These are phyloP conservation scores for Schizophyllum commune DNA, from an alignment of 1,284 basidiomycete genomes.

Conservation along the genomic window DNA sequence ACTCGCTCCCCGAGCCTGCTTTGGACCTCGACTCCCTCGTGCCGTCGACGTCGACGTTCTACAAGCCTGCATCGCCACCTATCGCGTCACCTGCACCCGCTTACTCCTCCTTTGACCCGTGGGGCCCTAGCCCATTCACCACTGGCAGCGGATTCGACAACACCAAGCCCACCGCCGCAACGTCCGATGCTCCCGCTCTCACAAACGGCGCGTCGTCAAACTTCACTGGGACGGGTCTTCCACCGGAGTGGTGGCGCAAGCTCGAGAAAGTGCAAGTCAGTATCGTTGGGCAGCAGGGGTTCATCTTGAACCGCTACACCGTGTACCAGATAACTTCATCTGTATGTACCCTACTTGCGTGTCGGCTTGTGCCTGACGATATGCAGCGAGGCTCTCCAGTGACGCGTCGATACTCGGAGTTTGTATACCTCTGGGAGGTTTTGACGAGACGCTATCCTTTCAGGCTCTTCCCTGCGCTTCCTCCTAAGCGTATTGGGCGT, in stretches of 20 bases:
- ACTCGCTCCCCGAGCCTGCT: constrained; percentile 62
- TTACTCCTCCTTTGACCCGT: constrained; percentile 66
- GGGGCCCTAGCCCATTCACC: constrained; percentile 31
- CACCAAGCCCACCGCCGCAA: constrained; percentile 19
- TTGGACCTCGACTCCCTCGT: constrained; percentile 56
- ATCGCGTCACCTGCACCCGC: constrained; percentile 34
- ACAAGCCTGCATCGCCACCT: constrained; percentile 29
- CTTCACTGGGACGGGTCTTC: constrained; percentile 63
- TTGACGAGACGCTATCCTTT: constrained; percentile 81
- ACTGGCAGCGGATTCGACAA: constrained; percentile 15
- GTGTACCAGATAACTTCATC: constrained; percentile 78
- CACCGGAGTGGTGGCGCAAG: constrained; percentile 78
- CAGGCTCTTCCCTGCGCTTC: constrained; percentile 80
- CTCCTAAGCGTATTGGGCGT: constrained; percentile 88
- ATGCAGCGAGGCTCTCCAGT: constrained; percentile 56
- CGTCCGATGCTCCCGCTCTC: constrained; percentile 16
- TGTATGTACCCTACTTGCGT: constrained; percentile 35
- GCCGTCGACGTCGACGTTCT: constrained; percentile 42
- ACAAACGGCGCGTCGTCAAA: constrained; percentile 47
- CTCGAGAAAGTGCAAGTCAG: constrained; percentile 66
- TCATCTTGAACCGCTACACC: constrained; percentile 76
- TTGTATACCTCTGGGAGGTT: constrained; percentile 82
- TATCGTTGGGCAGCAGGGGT: constrained; percentile 79
- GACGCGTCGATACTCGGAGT: constrained; percentile 81
- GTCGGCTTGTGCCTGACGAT: constrained; percentile 1